Evolutionary conservation across 352 stramenopile genomes (phyloP).

Genomic region (Phytopythium cucurbitacearum): DNA sequence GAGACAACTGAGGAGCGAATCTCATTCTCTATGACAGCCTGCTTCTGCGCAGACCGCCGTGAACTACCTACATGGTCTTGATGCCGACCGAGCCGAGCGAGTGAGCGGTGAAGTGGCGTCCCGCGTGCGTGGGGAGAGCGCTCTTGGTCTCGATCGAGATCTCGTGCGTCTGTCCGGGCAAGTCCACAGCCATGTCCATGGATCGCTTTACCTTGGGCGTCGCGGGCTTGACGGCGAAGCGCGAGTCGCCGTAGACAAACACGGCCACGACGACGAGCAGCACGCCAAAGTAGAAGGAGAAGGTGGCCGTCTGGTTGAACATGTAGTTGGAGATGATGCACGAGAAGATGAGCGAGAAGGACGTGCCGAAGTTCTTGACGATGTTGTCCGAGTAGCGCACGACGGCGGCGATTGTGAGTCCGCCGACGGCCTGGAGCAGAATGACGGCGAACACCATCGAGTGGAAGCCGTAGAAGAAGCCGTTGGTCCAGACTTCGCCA

Average conservation of each 20-base stretch:
- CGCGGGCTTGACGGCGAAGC: conserved; percentile 50
- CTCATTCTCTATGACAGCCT: no score
- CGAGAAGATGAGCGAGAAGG: conserved; percentile 84
- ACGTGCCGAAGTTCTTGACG: conserved; percentile 89
- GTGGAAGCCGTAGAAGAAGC: conserved; percentile 84
- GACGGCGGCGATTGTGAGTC: conserved; percentile 80
- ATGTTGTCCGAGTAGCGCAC: conserved; percentile 89
- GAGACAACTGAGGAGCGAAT: no score
- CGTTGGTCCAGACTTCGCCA: conserved; percentile 49
- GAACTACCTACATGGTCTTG: not conserved
- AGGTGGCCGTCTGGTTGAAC: conserved; percentile 65
- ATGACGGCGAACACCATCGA: conserved; percentile 69
- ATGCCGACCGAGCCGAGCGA: conserved; percentile 15
- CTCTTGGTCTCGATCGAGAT: conserved; percentile 54
- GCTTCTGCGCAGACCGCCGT: no score
- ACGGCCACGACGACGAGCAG: conserved; percentile 74
- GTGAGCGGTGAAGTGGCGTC: conserved; percentile 40
- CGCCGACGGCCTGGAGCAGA: conserved; percentile 77
- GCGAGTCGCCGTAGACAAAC: conserved; percentile 84
- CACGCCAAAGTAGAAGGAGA: conserved; percentile 77
- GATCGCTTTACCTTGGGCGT: conserved; percentile 22
- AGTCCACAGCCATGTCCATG: conserved; percentile 15
- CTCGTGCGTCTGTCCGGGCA: conserved; percentile 20
- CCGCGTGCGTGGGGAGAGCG: conserved; percentile 17
- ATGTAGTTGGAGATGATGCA: conserved; percentile 90